Evolutionary conservation across 2,329 filamentous ascomycete genomes (phyloP).

Genomic region (Penicillium thymicola): DNA sequence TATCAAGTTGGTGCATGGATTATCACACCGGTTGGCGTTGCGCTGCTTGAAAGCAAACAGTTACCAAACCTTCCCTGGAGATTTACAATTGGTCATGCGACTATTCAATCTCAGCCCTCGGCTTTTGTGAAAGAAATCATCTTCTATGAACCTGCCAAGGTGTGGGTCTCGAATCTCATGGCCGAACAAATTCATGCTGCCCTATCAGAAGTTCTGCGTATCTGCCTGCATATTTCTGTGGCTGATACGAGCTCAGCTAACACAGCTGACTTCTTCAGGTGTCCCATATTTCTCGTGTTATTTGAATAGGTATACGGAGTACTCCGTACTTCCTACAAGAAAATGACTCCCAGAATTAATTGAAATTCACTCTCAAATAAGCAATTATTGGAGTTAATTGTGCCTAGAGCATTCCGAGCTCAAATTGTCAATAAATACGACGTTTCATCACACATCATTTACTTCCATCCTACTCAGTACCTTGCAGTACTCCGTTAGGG

Average conservation of each 20-base stretch:
- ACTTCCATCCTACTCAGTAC: slow-evolving; percentile 79
- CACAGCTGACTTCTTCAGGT: not conserved
- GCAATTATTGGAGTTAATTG: not conserved
- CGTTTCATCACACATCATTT: slow-evolving; percentile 89
- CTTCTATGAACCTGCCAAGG: too few species aligned
- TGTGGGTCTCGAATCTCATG: not conserved
- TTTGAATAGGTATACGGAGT: too few species aligned
- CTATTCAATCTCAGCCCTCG: too few species aligned
- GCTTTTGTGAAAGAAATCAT: too few species aligned
- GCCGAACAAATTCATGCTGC: not conserved
- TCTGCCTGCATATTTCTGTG: not conserved
- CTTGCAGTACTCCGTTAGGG: slow-evolving; percentile 35
- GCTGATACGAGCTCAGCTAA: not conserved
- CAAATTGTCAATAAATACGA: slow-evolving; percentile 41
- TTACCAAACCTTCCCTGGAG: too few species aligned
- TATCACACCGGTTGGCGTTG: not conserved
- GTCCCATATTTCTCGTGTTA: not conserved
- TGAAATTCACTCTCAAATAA: not conserved
- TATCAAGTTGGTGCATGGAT: not conserved
- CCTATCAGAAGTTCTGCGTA: not conserved
- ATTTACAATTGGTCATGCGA: too few species aligned
- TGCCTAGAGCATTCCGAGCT: not conserved
- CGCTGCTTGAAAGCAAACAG: too few species aligned
- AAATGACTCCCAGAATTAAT: too few species aligned
- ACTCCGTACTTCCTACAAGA: too few species aligned